phyloP scores from a whole-genome alignment of 2,329 filamentous ascomycete genomes.

The Aspergillus pseudoglaucus region DNA sequence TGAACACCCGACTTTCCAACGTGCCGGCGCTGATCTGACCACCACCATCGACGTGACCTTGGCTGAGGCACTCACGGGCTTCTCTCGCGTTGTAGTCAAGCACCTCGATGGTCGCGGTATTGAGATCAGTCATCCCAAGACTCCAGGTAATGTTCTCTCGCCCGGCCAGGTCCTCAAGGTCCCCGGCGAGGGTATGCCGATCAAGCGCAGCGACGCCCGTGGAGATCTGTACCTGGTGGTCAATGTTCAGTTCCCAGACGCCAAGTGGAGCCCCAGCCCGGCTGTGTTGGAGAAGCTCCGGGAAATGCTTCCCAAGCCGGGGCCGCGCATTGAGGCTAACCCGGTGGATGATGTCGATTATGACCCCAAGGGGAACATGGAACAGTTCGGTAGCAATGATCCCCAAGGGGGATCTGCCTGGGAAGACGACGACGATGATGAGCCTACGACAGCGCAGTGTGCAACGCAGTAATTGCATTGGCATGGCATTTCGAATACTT shows the following conservation, averaged over 20 bases:
- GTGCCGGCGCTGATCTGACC: constrained; percentile 76
- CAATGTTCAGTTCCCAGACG: constrained; percentile 80
- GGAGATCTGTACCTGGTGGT: constrained; percentile 85
- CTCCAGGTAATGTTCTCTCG: constrained; percentile 71
- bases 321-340: constrained; percentile 58
- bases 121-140: constrained; percentile 66
- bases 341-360: constrained; percentile 83
- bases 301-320: constrained; percentile 65
- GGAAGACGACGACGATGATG: constrained; percentile 46
- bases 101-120: constrained; percentile 94
- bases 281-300: constrained; percentile 62
- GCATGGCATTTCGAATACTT: constrained; percentile 3
- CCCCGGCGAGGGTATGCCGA: constrained; percentile 85
- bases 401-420: constrained; percentile 37
- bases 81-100: constrained; percentile 81
- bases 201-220: constrained; percentile 73
- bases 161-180: constrained; percentile 84
- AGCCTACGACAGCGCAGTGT: constrained; percentile 42
- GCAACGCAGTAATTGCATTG: constrained; percentile 39
- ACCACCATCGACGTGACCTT: constrained; percentile 76
- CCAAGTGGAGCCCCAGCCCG: constrained; percentile 73
- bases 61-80: constrained; percentile 77
- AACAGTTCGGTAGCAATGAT: constrained; percentile 53
- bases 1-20: constrained; percentile 72
- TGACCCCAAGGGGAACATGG: constrained; percentile 73